Base-by-base conservation (phyloP, 1,284 basidiomycete genomes). In the Schizophyllum amplum region DNA sequence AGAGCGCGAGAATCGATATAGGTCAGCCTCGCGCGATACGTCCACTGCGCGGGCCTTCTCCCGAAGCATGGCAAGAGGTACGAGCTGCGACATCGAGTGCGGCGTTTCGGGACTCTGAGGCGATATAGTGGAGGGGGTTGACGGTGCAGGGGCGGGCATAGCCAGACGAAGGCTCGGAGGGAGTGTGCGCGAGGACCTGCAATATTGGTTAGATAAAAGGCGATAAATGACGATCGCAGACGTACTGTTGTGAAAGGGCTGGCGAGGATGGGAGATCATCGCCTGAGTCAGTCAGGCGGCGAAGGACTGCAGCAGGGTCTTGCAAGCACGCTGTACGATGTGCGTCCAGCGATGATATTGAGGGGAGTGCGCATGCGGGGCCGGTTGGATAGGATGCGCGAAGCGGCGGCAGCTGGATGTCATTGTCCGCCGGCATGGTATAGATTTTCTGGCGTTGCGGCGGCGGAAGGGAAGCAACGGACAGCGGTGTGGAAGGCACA, bases 301-400 rank as follows among this genome's bases (percentile, higher is more conserved):
- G 71, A 48, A 88, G 67, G 2, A 88, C 84, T 5, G 83, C 78
- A 11, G 81, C 78, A 1, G 84, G 81, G 64, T 87, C 83, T 48
- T 78, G 74, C 1, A 73, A 72, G 48, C 75, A 70, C 21, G 78
- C 69, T 2, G 79, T 78, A 13, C 79, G 72, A 50, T 80, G 66
- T 59, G 81, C 80, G 65, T 86, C 84, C 62, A 88, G 69, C 0
- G 82, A 79, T 4, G 85, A 83, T 58, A 88, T 87, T 0, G 85
- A 84, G 1, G 86, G 85, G 4, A 87, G 68, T 7, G 81, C 77
- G 60, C 83, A 82, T 4, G 72, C 67, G 0, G 70, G 67, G 11
- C 33, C 33, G 2, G 33, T 42, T 17, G 33, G 33, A 17, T 13
- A 42, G 7, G 33, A 42, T 42, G 33, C 33, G 33, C 33, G 33